phyloP scores from a whole-genome alignment of 768 basidiomycete genomes.

The Kwoniella sp. region DNA sequence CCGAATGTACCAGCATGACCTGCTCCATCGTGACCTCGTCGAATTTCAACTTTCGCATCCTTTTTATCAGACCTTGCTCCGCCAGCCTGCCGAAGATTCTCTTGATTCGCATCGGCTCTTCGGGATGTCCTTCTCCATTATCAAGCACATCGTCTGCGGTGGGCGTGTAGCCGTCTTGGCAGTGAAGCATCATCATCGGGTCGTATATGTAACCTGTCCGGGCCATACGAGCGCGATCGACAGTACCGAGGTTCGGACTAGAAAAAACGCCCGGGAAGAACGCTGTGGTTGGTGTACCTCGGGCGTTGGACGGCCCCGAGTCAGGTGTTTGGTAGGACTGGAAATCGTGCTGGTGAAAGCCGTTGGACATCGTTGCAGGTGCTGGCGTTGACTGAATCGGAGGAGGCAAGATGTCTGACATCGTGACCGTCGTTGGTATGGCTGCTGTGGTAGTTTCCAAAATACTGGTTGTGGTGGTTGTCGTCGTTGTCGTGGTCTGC shows the following conservation, averaged over 20 bases:
- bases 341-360: not conserved
- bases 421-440: not conserved
- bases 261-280: not conserved
- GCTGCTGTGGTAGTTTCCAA: not conserved
- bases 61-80: conserved; percentile 64
- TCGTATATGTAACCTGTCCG: conserved; percentile 85
- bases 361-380: not conserved
- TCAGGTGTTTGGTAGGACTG: not conserved
- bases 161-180: conserved; percentile 57
- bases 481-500: conserved; percentile 17
- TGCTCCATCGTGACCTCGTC: conserved; percentile 75
- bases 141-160: conserved; percentile 57
- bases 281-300: not conserved
- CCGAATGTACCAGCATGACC: conserved; percentile 83
- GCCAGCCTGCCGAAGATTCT: conserved; percentile 71
- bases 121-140: conserved; percentile 65
- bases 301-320: conserved; percentile 7
- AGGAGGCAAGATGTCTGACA: not conserved
- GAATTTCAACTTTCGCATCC: conserved; percentile 79
- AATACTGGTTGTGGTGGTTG: conserved; percentile 6
- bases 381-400: not conserved
- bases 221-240: conserved; percentile 22
- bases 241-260: not conserved
- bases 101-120: conserved; percentile 74
- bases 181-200: conserved; percentile 81